Evolutionary conservation across 306 rosid genomes (phyloP).

Genomic region (Erythrophleum fordii): DNA sequence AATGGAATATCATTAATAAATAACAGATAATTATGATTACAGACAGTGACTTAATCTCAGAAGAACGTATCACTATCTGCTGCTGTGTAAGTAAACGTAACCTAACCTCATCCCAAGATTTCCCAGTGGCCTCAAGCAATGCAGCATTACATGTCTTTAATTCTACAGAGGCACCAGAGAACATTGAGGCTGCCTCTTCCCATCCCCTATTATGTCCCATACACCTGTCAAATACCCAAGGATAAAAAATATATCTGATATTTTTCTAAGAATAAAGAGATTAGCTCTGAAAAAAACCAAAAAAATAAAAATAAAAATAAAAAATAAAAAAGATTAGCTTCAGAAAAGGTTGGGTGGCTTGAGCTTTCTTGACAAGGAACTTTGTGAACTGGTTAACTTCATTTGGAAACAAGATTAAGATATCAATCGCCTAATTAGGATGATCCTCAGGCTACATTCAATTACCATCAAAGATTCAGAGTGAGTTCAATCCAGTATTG

Average conservation of each 20-base stretch:
- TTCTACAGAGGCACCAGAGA: conserved; percentile 84
- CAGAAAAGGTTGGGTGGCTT: not conserved
- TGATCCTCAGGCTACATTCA: conserved; percentile 23
- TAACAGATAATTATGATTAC: conserved; percentile 18
- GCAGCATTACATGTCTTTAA: conserved; percentile 93
- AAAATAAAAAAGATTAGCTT: not conserved
- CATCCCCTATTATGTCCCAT: conserved; percentile 99
- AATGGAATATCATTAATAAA: not conserved
- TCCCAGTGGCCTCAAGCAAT: conserved; percentile 85
- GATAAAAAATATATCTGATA: conserved; percentile 29
- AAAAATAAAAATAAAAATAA: not conserved
- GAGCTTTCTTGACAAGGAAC: conserved; percentile 22
- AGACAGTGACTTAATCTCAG: conserved; percentile 15
- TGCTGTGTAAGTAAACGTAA: conserved; percentile 33
- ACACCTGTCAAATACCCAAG: conserved; percentile 69
- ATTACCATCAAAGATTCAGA: conserved; percentile 16
- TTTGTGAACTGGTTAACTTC: not conserved
- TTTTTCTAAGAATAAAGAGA: conserved; percentile 1
- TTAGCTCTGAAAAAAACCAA: not conserved
- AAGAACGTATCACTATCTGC: conserved; percentile 12
- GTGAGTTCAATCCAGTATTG: conserved; percentile 22
- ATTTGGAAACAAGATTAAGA: conserved; percentile 19
- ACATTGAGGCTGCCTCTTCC: conserved; percentile 99
- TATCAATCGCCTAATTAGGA: conserved; percentile 9
- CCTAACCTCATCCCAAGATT: conserved; percentile 91